Evolutionary conservation across 2,329 filamentous ascomycete genomes (phyloP), one percentile per base, ranked within the genome.

Genomic region (Bipolaris bicolor): DNA sequence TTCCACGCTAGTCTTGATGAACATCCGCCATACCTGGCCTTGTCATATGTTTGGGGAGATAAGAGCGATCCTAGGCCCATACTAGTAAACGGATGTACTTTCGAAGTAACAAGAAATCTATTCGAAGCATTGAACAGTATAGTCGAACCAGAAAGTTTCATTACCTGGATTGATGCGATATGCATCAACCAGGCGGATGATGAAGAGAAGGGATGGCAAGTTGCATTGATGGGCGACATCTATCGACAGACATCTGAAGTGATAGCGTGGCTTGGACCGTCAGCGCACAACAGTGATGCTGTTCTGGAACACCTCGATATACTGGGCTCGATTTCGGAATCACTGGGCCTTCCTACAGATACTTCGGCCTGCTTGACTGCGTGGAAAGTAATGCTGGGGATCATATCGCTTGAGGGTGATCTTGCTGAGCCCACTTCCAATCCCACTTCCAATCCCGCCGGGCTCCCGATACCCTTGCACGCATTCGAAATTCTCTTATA

Each of bases 221-320:
- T 66, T n/a, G 55, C 39, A 2, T 18, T 66, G 1, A 64, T 66
- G 63, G 43, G 31, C 2, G 26, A 57, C 2, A 59, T 66, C 4
- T 66, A 60, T 46, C 41, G 36, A 15, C 13, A 34, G 4, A 57
- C 60, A 3, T 20, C 11, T 24, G 15, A 46, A 3, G 55, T 58
- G 2, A 1, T 58, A 24, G 55, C 56, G 7, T 66, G 63, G 63
- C 49, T 66, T 16, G 63, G 57, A 20, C 29, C 52, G 29, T 39
- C 50, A 29, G 39, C 24, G 3, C 6, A 54, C 13, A 53, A 33
- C 16, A 53, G 55, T 16, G 49, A 57, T 15, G 18, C 0, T 11
- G 43, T 39, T 7, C 29, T 52, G 3, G 7, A 31, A 2, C 43
- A 22, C 10, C n/a, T 52, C 1, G 40, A 52, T 16, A 13, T 36